These are phyloP conservation scores for Neurospora discreta DNA, from an alignment of 495 filamentous ascomycete genomes.

Conservation along the genomic window DNA sequence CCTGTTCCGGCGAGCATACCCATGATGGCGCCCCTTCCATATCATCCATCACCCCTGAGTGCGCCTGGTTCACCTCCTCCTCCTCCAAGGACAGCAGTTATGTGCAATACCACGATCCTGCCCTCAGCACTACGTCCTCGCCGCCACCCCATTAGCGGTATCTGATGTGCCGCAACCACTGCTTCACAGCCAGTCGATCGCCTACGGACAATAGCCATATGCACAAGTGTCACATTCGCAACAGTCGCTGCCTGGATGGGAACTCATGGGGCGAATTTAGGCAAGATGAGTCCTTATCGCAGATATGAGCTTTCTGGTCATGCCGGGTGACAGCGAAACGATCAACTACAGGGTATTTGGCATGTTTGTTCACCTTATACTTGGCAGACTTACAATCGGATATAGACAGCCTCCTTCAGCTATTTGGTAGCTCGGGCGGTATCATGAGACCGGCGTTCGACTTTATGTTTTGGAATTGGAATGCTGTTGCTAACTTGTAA, in stretches of 20 bases:
- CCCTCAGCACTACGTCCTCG: neutral
- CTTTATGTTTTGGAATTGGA: neutral
- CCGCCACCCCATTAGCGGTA: neutral
- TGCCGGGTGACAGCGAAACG: neutral
- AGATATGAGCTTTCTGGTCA: neutral
- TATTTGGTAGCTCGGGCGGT: neutral
- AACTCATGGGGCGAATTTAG: neutral
- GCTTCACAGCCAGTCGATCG: neutral
- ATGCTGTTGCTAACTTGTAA: neutral
- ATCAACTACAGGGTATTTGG: too few species aligned
- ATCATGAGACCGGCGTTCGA: neutral
- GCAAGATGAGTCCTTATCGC: neutral
- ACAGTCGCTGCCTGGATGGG: too few species aligned
- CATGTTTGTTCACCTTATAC: neutral
- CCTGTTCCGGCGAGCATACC: too few species aligned
- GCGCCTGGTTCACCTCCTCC: too few species aligned
- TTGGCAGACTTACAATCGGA: neutral
- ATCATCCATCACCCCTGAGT: too few species aligned
- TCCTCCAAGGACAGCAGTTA: neutral
- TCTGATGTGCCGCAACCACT: neutral
- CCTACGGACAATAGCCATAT: neutral
- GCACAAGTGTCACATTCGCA: neutral
- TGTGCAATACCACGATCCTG: neutral
- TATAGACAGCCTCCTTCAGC: neutral
- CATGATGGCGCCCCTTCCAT: too few species aligned